A percentile compares a stretch with the other conserved stretches of the same genome.
Evolutionary conservation across 2,329 filamentous ascomycete genomes (phyloP).

Genomic region (Neocatenulostroma microsporum): DNA sequence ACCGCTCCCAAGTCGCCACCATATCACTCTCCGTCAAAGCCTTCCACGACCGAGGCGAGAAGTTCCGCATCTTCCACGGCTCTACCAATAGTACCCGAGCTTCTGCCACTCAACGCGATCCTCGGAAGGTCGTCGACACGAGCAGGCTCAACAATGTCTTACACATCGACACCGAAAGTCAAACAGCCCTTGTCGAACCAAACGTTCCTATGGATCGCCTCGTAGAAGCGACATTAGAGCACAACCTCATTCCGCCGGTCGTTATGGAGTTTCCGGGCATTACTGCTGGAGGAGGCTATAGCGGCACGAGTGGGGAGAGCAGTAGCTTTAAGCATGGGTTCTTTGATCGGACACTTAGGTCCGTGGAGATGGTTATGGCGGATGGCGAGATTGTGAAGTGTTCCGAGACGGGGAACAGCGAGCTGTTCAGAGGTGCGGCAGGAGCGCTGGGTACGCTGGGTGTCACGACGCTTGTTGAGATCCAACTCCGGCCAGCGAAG

Average conservation of each 20-base stretch:
- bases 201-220: constrained; percentile 62
- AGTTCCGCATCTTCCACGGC: constrained; percentile 70
- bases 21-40: too few relatives aligned
- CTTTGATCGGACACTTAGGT: constrained; percentile 55
- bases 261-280: constrained; percentile 69
- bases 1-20: too few relatives aligned
- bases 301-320: constrained; percentile 61
- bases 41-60: constrained; percentile 35
- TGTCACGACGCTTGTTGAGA: constrained; percentile 52
- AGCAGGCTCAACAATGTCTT: constrained; percentile 57
- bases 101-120: constrained; percentile 28
- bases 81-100: constrained; percentile 68
- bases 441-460: constrained; percentile 60
- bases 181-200: constrained; percentile 59
- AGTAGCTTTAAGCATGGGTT: constrained; percentile 61
- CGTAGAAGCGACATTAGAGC: constrained; percentile 49
- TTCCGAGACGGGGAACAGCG: constrained; percentile 47
- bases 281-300: constrained; percentile 60
- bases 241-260: constrained; percentile 54
- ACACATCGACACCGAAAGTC: constrained; percentile 45
- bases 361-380: constrained; percentile 58
- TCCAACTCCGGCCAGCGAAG: constrained; percentile 40
- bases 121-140: constrained; percentile 53
- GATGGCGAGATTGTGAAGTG: constrained; percentile 51
- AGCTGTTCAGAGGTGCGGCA: constrained; percentile 58